Conservation (phyloP, 2,329 filamentous ascomycete species). For the Tolypocladium capitatum region DNA sequence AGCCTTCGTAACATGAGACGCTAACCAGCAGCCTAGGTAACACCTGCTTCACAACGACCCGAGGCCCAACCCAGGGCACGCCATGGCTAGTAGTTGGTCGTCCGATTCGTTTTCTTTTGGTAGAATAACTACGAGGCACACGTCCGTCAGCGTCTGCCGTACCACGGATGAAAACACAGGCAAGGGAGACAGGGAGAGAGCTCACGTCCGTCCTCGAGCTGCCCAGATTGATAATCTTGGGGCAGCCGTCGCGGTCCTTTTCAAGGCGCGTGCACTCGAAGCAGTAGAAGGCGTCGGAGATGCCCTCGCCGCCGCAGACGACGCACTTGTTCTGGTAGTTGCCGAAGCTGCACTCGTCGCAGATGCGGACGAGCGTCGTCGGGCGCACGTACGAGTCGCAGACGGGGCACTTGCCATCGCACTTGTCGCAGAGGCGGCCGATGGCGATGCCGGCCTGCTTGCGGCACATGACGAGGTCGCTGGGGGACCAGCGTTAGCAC, state of each 20-base stretch:
- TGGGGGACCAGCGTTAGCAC: constrained; percentile 21
- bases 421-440: constrained; percentile 98
- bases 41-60: neutral
- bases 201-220: constrained; percentile 85
- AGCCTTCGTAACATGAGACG: neutral
- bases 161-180: constrained; percentile 25
- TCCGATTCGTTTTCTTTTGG: constrained; percentile 54
- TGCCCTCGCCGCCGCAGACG: constrained; percentile 94
- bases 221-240: constrained; percentile 97
- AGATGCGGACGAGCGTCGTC: constrained; percentile 93
- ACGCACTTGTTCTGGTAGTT: constrained; percentile 99
- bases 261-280: constrained; percentile 96
- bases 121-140: constrained; percentile 38
- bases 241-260: constrained; percentile 94
- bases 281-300: constrained; percentile 97
- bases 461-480: constrained; percentile 98
- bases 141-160: neutral
- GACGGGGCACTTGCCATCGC: constrained; percentile 97
- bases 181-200: constrained; percentile 7
- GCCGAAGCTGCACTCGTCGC: constrained; percentile 97
- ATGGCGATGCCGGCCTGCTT: constrained; percentile 97
- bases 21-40: neutral
- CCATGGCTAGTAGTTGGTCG: constrained; percentile 37
- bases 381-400: constrained; percentile 98
- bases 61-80: constrained; percentile 36